phyloP scores from a whole-genome alignment of 208 protist species.

The Entamoeba histolytica region DNA sequence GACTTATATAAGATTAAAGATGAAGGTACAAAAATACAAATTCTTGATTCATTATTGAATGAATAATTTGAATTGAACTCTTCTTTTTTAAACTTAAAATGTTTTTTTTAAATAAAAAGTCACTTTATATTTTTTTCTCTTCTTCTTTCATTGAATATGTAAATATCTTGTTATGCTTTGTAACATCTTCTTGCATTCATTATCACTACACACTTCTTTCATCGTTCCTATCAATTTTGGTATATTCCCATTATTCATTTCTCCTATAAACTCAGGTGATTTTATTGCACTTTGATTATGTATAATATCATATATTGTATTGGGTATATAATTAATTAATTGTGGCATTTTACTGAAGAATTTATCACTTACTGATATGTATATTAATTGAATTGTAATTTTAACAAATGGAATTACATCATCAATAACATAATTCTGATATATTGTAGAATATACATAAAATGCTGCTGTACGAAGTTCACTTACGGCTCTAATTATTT shows the following conservation, averaged over 20 bases:
- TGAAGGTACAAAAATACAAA: background rate
- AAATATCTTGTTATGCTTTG: background rate
- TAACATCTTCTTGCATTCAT: background rate
- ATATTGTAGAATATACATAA: background rate
- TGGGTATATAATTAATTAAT: background rate
- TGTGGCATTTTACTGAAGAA: background rate
- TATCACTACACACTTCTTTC: background rate
- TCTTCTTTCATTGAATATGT: no score
- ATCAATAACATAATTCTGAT: background rate
- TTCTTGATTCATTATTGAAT: background rate
- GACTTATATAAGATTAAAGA: background rate
- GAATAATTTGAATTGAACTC: no score
- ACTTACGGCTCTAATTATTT: background rate
- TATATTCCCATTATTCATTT: background rate
- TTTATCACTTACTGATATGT: background rate
- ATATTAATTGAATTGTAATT: background rate
- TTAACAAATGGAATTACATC: background rate
- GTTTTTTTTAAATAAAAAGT: no score
- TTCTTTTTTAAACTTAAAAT: no score
- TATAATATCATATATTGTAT: background rate
- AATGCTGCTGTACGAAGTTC: background rate
- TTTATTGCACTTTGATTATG: background rate
- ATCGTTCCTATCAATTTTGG: background rate
- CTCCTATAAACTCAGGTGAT: background rate
- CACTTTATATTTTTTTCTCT: no score